Conservation (phyloP, 768 basidiomycete genomes). For the Mrakia blollopis region DNA sequence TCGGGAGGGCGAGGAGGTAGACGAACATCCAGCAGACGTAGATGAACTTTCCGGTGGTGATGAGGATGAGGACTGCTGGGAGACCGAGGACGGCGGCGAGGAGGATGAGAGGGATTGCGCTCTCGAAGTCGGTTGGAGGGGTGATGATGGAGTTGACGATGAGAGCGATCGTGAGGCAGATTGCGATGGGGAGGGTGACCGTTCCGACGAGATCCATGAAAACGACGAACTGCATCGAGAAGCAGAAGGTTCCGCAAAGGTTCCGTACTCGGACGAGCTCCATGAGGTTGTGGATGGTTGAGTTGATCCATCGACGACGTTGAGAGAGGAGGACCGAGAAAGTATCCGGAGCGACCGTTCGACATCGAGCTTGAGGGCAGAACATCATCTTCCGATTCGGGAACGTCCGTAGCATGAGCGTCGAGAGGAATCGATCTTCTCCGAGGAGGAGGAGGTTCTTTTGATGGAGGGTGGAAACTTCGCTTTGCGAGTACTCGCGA, state of each 20-base stretch:
- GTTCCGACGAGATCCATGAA: slow-evolving; percentile 53
- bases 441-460: slow-evolving; percentile 94
- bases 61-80: slow-evolving; percentile 82
- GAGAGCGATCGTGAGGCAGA: slow-evolving; percentile 80
- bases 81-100: slow-evolving; percentile 87
- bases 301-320: slow-evolving; percentile 98
- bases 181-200: slow-evolving; percentile 66
- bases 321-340: slow-evolving; percentile 91
- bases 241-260: slow-evolving; percentile 97
- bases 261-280: slow-evolving; percentile 95
- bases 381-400: slow-evolving; percentile 99
- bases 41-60: slow-evolving; percentile 89
- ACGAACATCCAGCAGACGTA: slow-evolving; percentile 98
- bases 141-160: slow-evolving; percentile 71
- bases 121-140: slow-evolving; percentile 78
- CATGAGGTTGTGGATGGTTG: slow-evolving; percentile 98
- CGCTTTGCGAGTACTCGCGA: slow-evolving; percentile 90
- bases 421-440: slow-evolving; percentile 98
- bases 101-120: slow-evolving; percentile 89
- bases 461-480: slow-evolving; percentile 91
- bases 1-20: slow-evolving; percentile 83
- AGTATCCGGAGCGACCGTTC: slow-evolving; percentile 93
- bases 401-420: slow-evolving; percentile 91
- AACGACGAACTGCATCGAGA: slow-evolving; percentile 99
- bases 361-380: slow-evolving; percentile 87